phyloP scores from a whole-genome alignment of 225 moss, liverwort and hornwort genomes.

The Ulota crispa region DNA sequence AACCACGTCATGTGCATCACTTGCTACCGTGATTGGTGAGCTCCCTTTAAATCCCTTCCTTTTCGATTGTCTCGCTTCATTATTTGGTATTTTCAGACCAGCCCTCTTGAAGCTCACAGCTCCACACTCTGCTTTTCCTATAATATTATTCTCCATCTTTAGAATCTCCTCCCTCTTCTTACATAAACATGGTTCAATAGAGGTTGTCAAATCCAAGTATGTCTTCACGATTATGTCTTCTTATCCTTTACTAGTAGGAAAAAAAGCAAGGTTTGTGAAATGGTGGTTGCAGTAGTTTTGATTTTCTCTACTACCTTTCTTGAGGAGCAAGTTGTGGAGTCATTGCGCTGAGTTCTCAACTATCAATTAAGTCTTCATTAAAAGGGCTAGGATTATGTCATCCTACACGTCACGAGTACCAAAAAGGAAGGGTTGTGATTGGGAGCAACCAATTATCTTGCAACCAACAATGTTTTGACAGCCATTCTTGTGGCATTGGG shows the following conservation, averaged over 20 bases:
- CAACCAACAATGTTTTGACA: neutral
- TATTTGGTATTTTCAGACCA: neutral
- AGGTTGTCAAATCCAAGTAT: neutral
- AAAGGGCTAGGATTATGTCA: neutral
- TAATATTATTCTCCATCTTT: neutral
- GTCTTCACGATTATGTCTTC: neutral
- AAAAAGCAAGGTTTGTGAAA: neutral
- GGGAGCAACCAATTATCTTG: too few species aligned
- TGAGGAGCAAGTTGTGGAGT: neutral
- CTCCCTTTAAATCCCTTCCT: neutral
- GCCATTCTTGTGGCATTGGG: neutral
- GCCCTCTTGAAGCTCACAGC: neutral
- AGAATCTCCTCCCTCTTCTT: neutral
- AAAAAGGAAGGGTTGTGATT: neutral
- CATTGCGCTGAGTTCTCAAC: neutral
- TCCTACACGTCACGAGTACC: neutral
- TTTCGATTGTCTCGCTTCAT: neutral
- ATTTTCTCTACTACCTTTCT: neutral
- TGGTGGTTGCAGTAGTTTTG: neutral
- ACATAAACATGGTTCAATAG: neutral
- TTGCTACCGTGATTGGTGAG: constrained; percentile 90
- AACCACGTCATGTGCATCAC: constrained; percentile 94
- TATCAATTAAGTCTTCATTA: neutral
- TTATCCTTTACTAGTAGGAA: neutral
- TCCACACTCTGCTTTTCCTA: neutral